Evolutionary conservation across 768 basidiomycete species (phyloP).

Genomic region (Boletus rufocinnamomeus): DNA sequence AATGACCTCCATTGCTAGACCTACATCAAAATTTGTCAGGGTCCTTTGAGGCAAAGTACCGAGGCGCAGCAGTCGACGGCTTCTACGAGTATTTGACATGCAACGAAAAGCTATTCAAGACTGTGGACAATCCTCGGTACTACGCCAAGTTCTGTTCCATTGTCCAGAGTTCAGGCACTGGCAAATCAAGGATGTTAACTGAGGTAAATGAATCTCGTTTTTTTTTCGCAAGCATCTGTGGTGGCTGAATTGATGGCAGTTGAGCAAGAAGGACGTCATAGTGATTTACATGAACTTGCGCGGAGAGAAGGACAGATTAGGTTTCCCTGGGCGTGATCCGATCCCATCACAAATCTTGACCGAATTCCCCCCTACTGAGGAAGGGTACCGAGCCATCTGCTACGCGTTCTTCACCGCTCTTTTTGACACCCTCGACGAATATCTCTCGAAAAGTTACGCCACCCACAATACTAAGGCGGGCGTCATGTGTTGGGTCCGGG

Average conservation of each 20-base stretch:
- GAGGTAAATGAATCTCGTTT: background rate
- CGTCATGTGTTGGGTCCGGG: background rate
- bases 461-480: background rate
- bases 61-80: background rate
- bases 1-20: too few species aligned
- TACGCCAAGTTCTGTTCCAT: slow-evolving; percentile 11
- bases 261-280: background rate
- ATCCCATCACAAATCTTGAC: background rate
- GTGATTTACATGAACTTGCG: slow-evolving; percentile 1
- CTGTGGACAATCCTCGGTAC: background rate
- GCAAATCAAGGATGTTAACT: slow-evolving; percentile 4
- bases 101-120: slow-evolving; percentile 3
- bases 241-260: background rate
- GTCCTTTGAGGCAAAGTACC: too few species aligned
- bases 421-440: background rate
- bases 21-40: too few species aligned
- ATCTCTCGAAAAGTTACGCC: background rate
- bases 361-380: background rate
- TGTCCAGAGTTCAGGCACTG: slow-evolving; percentile 5
- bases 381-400: background rate
- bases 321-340: background rate
- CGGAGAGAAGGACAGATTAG: background rate
- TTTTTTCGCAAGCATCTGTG: background rate
- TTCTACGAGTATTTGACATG: slow-evolving; percentile 10
- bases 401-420: slow-evolving; percentile 11